Evolutionary conservation across 2,329 filamentous ascomycete species (phyloP), one percentile per base, ranked within the genome.

Genomic region (Eutypella sp.): DNA sequence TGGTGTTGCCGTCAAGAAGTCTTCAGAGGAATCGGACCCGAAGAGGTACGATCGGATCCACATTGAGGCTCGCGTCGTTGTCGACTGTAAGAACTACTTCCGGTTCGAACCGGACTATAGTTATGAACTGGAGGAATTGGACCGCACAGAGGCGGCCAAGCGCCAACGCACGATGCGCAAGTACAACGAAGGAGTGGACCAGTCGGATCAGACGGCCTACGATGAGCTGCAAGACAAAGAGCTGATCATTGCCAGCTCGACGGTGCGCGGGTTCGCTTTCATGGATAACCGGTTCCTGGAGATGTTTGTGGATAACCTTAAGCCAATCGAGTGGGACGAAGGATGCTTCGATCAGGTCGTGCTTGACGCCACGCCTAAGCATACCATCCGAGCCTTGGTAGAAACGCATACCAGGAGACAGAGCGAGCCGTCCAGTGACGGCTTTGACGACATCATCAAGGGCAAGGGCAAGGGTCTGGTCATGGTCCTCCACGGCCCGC

Each of bases 31-130:
- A 29, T 29, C 7, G 8, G 25, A 29, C 25, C 25, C 16, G 8
- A 37, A 5, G 2, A 46, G 24, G 10, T 45, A 41, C 15, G 58
- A 54, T 23, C 53, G 54, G 11, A 54, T 41, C 45, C 57, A 62
- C 47, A 52, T 63, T 20, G 51, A 55, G 16, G 61, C 60, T 9
- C 57, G 61, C 24, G 55, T 64, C 27, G 63, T 63, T 51, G 49
- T 63, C 46, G 60, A 63, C 46, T 56, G 54, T 25, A 59, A 62
- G 41, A 64, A 58, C 9, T 61, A 58, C 50, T 51, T 54, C 44
- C 53, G 52, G 15, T 52, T 59, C 44, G 53, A 60, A 36, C 53
- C 58, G 4, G 50, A 55, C 22, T 45, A 56, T 18, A 46, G 51
- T 4, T 56, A 58, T 45, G 47, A 47, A 34, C 47, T 63, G 10